Percentiles rank a stretch among this genome's conserved stretches.
Conservation (phyloP, 140 eudicot genomes). For the Ambrosia hybrid region DNA sequence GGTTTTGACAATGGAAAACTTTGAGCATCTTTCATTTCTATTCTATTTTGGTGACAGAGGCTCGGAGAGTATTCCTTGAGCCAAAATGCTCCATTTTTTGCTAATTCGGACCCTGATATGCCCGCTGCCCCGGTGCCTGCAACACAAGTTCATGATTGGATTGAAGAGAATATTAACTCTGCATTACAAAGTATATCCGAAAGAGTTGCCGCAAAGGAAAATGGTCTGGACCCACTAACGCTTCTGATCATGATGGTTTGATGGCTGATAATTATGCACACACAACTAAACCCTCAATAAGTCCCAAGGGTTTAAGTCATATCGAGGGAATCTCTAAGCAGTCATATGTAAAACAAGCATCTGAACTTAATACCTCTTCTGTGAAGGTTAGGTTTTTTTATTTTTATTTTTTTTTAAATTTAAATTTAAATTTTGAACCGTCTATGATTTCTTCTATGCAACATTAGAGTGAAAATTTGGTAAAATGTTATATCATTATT, state of each 20-base stretch:
- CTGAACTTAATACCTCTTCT: constrained; percentile 77
- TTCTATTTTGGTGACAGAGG: constrained; percentile 82
- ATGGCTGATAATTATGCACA: constrained; percentile 72
- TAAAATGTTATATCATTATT: constrained; percentile 10
- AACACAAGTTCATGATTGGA: constrained; percentile 90
- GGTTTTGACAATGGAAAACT: constrained; percentile 85
- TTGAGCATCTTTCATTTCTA: constrained; percentile 79
- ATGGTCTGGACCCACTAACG: constrained; percentile 47
- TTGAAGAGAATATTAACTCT: constrained; percentile 63
- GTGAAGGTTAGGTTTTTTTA: constrained; percentile 56
- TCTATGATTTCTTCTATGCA: constrained; percentile 1
- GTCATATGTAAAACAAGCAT: constrained; percentile 78
- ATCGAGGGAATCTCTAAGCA: constrained; percentile 95
- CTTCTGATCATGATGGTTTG: constrained; percentile 70
- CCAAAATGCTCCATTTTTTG: constrained; percentile 87
- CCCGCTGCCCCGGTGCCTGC: constrained; percentile 94
- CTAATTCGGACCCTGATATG: constrained; percentile 99
- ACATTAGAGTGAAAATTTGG: constrained; percentile 3
- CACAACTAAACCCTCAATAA: constrained; percentile 56
- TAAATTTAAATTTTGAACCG: background rate
- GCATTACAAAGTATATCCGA: constrained; percentile 73
- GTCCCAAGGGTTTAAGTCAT: constrained; percentile 60
- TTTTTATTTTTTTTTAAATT: background rate
- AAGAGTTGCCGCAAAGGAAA: constrained; percentile 68
- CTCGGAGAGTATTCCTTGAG: constrained; percentile 67